Conservation (phyloP, 2,329 filamentous ascomycete species). For the Fusarium illudens region DNA sequence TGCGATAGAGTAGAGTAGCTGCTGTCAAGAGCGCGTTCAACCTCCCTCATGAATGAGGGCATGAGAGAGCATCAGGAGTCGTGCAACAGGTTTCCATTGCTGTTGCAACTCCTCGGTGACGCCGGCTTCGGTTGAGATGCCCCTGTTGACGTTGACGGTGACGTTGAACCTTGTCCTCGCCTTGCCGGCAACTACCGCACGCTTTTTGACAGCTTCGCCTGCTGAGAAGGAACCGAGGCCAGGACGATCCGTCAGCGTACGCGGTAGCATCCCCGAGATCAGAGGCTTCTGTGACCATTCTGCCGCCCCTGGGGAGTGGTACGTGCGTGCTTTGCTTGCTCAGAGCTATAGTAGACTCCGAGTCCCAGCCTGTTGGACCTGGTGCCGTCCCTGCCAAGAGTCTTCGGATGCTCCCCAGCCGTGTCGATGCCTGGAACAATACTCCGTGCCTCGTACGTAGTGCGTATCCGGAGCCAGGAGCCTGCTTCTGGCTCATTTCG, state of each 20-base stretch:
- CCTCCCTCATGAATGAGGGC: background rate
- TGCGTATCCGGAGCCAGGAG: background rate
- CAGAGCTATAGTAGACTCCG: slow-evolving; percentile 12
- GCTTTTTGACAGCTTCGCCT: slow-evolving; percentile 12
- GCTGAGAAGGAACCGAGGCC: slow-evolving; percentile 6
- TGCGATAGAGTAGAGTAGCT: background rate
- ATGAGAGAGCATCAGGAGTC: background rate
- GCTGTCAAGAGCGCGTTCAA: background rate
- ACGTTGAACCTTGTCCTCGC: slow-evolving; percentile 7
- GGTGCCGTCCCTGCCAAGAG: slow-evolving; percentile 21
- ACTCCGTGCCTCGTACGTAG: background rate
- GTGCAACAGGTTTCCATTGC: slow-evolving; percentile 2
- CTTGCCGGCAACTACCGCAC: slow-evolving; percentile 15
- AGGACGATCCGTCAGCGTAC: slow-evolving; percentile 11
- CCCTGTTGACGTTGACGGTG: slow-evolving; percentile 24
- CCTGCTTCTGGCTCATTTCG: slow-evolving; percentile 13
- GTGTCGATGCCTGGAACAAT: slow-evolving; percentile 8
- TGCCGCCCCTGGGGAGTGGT: slow-evolving; percentile 15
- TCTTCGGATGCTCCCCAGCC: background rate
- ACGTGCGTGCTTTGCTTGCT: slow-evolving; percentile 29
- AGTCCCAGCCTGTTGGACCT: slow-evolving; percentile 26
- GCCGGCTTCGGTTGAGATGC: slow-evolving; percentile 16
- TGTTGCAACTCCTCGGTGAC: slow-evolving; percentile 17
- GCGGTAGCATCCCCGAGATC: slow-evolving; percentile 21
- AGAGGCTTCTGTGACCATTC: slow-evolving; percentile 13